Conservation (phyloP, 2,329 filamentous ascomycete species). For the Pseudogymnoascus sp. region DNA sequence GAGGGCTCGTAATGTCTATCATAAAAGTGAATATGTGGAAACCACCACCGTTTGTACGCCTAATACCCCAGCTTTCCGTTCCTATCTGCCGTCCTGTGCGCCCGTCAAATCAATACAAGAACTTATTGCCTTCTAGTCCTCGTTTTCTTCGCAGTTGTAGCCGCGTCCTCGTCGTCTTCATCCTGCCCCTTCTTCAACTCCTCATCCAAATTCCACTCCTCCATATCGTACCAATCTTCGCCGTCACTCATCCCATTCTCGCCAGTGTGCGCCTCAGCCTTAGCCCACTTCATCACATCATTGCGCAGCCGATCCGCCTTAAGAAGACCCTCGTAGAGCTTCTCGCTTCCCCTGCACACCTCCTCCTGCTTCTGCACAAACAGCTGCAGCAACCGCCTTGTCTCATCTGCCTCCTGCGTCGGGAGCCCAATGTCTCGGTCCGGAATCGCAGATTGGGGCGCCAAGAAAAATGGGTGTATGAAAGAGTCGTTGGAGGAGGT, state of each 20-base stretch:
- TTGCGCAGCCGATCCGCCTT: constrained; percentile 66
- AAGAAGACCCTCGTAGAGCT: constrained; percentile 64
- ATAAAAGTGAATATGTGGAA: constrained; percentile 1
- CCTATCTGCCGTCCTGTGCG: not conserved
- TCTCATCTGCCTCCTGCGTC: constrained; percentile 68
- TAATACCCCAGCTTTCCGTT: not conserved
- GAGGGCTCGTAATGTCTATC: constrained; percentile 2
- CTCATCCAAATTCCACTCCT: constrained; percentile 69
- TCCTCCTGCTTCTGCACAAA: constrained; percentile 86
- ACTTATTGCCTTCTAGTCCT: constrained; percentile 35
- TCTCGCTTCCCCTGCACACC: constrained; percentile 63
- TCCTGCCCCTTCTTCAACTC: constrained; percentile 77
- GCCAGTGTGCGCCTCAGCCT: constrained; percentile 68
- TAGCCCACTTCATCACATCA: constrained; percentile 67
- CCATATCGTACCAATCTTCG: constrained; percentile 82
- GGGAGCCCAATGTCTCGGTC: constrained; percentile 69
- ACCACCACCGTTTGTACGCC: constrained; percentile 3
- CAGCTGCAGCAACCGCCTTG: constrained; percentile 64
- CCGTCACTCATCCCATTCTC: constrained; percentile 74
- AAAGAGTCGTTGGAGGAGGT: constrained; percentile 46
- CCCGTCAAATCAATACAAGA: not conserved
- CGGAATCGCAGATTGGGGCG: constrained; percentile 54
- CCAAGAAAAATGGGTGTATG: constrained; percentile 69
- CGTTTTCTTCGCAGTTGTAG: constrained; percentile 44
- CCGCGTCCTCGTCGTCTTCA: constrained; percentile 70